Evolutionary conservation across 495 filamentous ascomycete species (phyloP).

Genomic region (Podospora tetraspora): DNA sequence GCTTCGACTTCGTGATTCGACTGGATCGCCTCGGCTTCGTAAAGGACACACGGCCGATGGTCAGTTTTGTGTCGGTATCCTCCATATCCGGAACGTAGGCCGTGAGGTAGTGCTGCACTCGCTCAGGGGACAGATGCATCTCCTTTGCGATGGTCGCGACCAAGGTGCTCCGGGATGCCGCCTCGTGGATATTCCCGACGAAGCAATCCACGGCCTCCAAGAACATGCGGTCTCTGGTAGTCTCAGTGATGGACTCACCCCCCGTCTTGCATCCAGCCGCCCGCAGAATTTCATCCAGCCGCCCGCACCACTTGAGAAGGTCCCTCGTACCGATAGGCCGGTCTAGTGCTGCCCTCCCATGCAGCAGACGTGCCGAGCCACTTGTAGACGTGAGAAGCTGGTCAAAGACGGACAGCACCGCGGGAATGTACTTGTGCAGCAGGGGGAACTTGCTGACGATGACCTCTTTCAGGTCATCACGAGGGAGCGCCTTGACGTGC

Average conservation of each 20-base stretch:
- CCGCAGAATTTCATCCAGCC: conserved; percentile 57
- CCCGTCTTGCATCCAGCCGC: conserved; percentile 60
- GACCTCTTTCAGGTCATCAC: conserved; percentile 70
- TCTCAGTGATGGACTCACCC: conserved; percentile 67
- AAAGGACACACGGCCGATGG: conserved; percentile 62
- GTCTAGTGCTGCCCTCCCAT: conserved; percentile 50
- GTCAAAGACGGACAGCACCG: conserved; percentile 71
- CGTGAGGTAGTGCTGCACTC: conserved; percentile 62
- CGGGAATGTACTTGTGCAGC: conserved; percentile 61
- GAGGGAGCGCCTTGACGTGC: conserved; percentile 57
- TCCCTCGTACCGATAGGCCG: conserved; percentile 69
- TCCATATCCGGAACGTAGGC: conserved; percentile 61
- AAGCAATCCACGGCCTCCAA: conserved; percentile 88
- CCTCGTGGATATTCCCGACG: conserved; percentile 67
- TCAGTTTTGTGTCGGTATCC: conserved; percentile 52
- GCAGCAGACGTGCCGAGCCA: conserved; percentile 47
- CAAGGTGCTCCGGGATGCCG: conserved; percentile 54
- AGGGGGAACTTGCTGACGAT: conserved; percentile 62
- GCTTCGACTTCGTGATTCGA: conserved; percentile 41
- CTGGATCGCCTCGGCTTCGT: conserved; percentile 39
- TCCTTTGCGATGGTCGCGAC: conserved; percentile 69
- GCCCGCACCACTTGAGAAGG: conserved; percentile 81
- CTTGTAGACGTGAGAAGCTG: conserved; percentile 52
- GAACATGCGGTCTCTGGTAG: conserved; percentile 76
- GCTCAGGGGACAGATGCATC: conserved; percentile 76